A percentile compares a stretch with the other conserved stretches of the same genome.
phyloP scores from a whole-genome alignment of 2,329 filamentous ascomycete genomes.

The Cryphonectria carpinicola region DNA sequence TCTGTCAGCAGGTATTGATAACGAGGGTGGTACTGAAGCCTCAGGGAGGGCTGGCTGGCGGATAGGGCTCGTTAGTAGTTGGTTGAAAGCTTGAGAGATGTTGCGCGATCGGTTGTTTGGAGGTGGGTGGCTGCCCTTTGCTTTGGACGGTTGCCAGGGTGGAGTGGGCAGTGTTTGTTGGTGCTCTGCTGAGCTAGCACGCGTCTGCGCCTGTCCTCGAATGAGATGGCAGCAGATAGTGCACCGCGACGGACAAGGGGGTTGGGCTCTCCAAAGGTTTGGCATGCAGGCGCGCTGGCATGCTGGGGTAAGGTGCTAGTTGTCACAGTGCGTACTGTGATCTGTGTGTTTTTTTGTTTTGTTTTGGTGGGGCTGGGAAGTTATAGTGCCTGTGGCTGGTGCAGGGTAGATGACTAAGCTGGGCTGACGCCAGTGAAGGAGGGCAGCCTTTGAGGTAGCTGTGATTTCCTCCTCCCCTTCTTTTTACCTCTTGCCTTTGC shows the following conservation, averaged over 20 bases:
- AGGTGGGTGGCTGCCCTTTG: background rate
- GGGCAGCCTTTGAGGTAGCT: background rate
- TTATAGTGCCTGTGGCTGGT: background rate
- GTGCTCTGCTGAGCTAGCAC: constrained; percentile 12
- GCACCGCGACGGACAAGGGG: background rate
- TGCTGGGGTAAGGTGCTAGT: background rate
- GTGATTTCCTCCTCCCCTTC: background rate
- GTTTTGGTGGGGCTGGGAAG: background rate
- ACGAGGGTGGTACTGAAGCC: background rate
- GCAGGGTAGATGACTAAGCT: background rate
- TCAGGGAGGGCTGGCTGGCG: background rate
- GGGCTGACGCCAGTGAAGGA: background rate
- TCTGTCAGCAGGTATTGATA: background rate
- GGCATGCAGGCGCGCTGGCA: background rate
- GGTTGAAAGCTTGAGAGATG: background rate
- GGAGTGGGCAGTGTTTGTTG: constrained; percentile 14
- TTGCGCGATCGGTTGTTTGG: background rate
- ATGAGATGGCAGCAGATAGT: background rate
- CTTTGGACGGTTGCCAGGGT: constrained; percentile 12
- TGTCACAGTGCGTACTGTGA: background rate
- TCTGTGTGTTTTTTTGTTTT: background rate
- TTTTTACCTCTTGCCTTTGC: background rate
- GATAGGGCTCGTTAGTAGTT: background rate
- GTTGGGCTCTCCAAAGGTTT: background rate
- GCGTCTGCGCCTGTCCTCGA: constrained; percentile 8